Evolutionary conservation across 352 stramenopile species (phyloP).

Genomic region (Thalassiosira sp.): DNA sequence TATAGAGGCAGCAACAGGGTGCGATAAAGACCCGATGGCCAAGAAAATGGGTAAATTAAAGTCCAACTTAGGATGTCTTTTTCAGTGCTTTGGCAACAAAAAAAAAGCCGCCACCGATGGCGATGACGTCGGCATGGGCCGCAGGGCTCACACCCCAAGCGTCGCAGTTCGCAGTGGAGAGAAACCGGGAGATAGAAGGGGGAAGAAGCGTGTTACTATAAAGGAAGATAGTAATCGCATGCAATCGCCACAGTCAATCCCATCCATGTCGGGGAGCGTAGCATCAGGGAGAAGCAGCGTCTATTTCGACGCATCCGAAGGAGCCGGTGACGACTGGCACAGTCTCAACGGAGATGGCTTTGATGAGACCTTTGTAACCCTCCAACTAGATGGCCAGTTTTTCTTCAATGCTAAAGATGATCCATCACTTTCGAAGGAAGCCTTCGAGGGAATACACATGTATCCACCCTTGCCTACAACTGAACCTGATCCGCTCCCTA

Average conservation of each 20-base stretch:
- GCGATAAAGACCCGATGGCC: background rate
- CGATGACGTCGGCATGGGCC: background rate
- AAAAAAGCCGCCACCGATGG: background rate
- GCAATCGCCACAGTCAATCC: background rate
- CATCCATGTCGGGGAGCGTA: conserved; percentile 2
- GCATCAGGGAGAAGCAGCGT: conserved; percentile 20
- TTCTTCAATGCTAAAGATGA: conserved; percentile 35
- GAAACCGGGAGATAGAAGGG: background rate
- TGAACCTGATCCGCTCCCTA: conserved; percentile 1
- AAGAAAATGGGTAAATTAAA: background rate
- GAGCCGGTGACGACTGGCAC: conserved; percentile 9
- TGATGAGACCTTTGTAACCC: background rate
- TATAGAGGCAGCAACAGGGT: too few species aligned
- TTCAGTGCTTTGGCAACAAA: background rate
- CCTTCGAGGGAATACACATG: conserved; percentile 34
- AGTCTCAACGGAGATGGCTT: background rate
- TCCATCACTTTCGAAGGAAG: conserved; percentile 6
- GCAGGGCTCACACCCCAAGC: too few species aligned
- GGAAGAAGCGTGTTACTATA: background rate
- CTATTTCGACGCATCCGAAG: conserved; percentile 29
- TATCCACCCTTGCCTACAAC: conserved; percentile 34
- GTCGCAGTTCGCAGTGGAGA: background rate
- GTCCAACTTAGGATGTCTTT: background rate
- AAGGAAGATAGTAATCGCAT: background rate
- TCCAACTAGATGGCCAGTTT: conserved; percentile 31